Conservation (phyloP, 257 asterid species). For the Solanum habrochaites region DNA sequence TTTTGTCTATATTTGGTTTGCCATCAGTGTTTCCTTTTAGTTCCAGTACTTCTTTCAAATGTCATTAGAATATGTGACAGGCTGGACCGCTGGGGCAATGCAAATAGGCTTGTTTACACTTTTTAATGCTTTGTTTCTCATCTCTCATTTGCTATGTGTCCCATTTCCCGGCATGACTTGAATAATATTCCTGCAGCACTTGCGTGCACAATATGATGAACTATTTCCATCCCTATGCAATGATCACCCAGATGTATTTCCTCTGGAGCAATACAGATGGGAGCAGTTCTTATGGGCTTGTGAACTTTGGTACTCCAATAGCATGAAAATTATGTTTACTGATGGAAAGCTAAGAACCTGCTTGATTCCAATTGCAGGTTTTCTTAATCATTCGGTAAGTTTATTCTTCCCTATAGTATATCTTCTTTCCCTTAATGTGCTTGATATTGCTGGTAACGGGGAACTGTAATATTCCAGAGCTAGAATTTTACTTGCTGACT, state of each 20-base stretch:
- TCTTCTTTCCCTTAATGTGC: not conserved
- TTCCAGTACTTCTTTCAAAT: not conserved
- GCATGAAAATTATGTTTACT: constrained; percentile 76
- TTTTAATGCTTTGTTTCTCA: not conserved
- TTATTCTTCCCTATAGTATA: not conserved
- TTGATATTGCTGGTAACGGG: not conserved
- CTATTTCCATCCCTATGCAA: constrained; percentile 55
- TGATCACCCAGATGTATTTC: constrained; percentile 56
- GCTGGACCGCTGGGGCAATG: not conserved
- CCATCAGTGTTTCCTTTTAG: not conserved
- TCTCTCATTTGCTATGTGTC: not conserved
- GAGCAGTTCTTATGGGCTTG: constrained; percentile 92
- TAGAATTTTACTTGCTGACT: not conserved
- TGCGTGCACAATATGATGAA: constrained; percentile 67
- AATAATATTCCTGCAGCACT: constrained; percentile 47
- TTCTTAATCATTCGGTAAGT: constrained; percentile 89
- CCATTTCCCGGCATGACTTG: constrained; percentile 1
- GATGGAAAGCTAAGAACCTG: constrained; percentile 82
- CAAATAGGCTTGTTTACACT: not conserved
- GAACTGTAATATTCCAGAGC: not conserved
- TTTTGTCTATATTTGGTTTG: not conserved
- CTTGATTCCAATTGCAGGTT: constrained; percentile 85
- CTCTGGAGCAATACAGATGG: constrained; percentile 69
- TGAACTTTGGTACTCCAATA: constrained; percentile 94
- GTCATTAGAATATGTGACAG: not conserved